Evolutionary conservation across 176 grass and related monocot species (phyloP).

Genomic region (Cenchrus purpureus): DNA sequence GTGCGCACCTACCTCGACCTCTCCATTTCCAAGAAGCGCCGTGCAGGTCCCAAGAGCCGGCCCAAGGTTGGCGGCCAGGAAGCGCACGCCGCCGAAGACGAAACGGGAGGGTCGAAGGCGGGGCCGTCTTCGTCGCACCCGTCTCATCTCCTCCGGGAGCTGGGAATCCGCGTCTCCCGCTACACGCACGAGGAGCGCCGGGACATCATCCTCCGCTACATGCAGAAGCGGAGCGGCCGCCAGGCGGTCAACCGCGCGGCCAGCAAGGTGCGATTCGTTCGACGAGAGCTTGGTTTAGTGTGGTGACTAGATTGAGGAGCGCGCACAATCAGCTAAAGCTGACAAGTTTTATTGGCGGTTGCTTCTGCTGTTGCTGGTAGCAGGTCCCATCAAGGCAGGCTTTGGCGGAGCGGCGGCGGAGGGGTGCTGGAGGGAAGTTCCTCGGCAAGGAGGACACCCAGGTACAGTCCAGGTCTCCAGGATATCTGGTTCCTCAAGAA

Average conservation of each 20-base stretch:
- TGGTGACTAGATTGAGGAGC: conserved; percentile 1
- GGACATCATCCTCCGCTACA: conserved; percentile 94
- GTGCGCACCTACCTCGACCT: conserved; percentile 60
- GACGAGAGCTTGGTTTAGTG: conserved; percentile 1
- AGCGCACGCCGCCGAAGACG: neutral
- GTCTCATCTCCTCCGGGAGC: conserved; percentile 78
- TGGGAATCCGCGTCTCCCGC: conserved; percentile 78
- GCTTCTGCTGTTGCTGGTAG: conserved; percentile 26
- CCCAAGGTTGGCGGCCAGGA: conserved; percentile 26
- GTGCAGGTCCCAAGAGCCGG: conserved; percentile 46
- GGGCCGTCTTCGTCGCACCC: conserved; percentile 37
- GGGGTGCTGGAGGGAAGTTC: conserved; percentile 82
- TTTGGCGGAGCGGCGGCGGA: conserved; percentile 78
- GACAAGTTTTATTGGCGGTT: neutral
- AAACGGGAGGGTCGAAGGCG: neutral
- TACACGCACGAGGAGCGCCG: conserved; percentile 94
- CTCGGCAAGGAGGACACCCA: conserved; percentile 80
- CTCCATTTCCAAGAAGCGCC: conserved; percentile 48
- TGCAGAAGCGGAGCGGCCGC: conserved; percentile 90
- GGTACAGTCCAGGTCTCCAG: conserved; percentile 41
- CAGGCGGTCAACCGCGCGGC: conserved; percentile 63
- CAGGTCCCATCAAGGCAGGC: conserved; percentile 85
- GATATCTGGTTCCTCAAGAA: neutral
- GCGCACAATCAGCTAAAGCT: neutral
- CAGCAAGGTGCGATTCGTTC: conserved; percentile 61